Conservation (phyloP, 768 basidiomycete species). For the Gelatoporia subvermispora region DNA sequence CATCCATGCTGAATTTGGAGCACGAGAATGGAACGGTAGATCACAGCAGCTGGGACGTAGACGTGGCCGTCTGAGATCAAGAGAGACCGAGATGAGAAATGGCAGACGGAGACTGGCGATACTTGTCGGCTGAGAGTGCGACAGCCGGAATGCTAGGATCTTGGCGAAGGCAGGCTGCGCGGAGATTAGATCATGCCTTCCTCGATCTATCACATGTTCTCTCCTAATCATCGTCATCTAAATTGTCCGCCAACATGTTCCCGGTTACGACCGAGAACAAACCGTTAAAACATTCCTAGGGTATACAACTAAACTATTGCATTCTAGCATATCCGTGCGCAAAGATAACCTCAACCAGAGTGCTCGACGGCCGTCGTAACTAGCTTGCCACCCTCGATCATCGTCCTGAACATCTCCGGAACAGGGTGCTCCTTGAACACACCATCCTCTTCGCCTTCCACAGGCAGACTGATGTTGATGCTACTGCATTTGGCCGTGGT, state of each 20-base stretch:
- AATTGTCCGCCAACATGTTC: not conserved
- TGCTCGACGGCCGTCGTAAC: slow-evolving; percentile 91
- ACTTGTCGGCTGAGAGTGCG: no score
- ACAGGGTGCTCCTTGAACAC: slow-evolving; percentile 85
- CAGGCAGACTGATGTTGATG: slow-evolving; percentile 86
- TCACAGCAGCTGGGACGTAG: not conserved
- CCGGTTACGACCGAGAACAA: no score
- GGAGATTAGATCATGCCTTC: no score
- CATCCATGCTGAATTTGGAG: slow-evolving; percentile 49
- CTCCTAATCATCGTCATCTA: not conserved
- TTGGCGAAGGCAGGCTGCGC: no score
- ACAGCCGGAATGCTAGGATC: no score
- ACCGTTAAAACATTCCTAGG: not conserved
- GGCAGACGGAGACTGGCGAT: no score
- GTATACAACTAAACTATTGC: no score
- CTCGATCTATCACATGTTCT: not conserved
- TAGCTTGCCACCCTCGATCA: slow-evolving; percentile 75
- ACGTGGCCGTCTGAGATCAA: no score
- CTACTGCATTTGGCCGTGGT: slow-evolving; percentile 91
- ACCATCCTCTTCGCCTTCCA: slow-evolving; percentile 86
- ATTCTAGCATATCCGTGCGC: no score
- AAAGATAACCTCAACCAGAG: slow-evolving; percentile 36
- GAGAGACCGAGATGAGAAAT: no score
- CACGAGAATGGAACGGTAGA: not conserved
- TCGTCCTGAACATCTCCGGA: slow-evolving; percentile 93